Evolutionary conservation across 2,329 filamentous ascomycete genomes (phyloP).

Genomic region (Aspergillus felis): DNA sequence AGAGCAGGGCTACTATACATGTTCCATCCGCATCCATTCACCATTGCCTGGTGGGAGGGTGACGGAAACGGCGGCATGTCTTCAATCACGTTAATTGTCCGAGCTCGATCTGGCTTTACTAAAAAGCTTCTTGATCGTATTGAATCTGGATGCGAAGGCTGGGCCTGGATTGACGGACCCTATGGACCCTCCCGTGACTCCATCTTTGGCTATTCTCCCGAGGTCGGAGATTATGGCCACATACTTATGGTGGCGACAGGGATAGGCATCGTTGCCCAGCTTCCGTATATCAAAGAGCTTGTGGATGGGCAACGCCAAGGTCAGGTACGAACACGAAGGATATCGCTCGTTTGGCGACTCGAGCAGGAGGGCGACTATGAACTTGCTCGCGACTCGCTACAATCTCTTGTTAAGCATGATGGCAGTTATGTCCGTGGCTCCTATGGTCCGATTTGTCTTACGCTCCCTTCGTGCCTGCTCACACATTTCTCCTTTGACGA

Average conservation of each 20-base stretch:
- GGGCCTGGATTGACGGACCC: constrained; percentile 24
- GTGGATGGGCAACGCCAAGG: constrained; percentile 24
- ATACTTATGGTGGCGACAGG: constrained; percentile 33
- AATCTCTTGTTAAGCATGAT: constrained; percentile 17
- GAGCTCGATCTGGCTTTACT: constrained; percentile 17
- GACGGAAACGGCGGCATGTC: constrained; percentile 8
- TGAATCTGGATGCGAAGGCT: constrained; percentile 6
- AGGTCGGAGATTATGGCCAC: constrained; percentile 23
- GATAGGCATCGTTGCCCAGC: constrained; percentile 32
- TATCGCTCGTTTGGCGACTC: constrained; percentile 30
- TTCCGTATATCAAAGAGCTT: constrained; percentile 35
- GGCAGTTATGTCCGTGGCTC: constrained; percentile 14
- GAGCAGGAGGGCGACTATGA: constrained; percentile 16
- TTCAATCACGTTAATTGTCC: constrained; percentile 22
- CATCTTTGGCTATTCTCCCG: constrained; percentile 7
- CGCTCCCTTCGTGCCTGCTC: no score
- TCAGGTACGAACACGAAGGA: constrained; percentile 18
- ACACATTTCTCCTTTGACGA: no score
- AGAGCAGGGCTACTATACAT: constrained; percentile 17
- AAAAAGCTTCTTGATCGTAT: constrained; percentile 12
- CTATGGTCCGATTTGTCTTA: no score
- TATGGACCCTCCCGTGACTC: constrained; percentile 18
- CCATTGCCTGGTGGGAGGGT: constrained; percentile 22
- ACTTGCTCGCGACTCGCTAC: constrained; percentile 16
- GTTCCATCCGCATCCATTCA: constrained; percentile 26